These are phyloP conservation scores for Trichoderma brevicompactum DNA, from an alignment of 2,329 filamentous ascomycete species.

Conservation along the genomic window DNA sequence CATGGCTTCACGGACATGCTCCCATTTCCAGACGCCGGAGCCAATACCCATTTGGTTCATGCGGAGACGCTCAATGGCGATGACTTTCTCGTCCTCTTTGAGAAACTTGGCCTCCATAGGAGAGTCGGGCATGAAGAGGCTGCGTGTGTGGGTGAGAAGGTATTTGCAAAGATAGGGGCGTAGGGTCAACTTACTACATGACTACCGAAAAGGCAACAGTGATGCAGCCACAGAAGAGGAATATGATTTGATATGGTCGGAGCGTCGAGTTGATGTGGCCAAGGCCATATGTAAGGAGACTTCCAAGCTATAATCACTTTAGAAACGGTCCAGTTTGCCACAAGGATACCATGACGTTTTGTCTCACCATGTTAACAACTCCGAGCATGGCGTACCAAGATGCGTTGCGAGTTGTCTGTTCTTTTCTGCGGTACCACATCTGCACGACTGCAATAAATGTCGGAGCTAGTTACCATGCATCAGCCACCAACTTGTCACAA, in stretches of 20 bases:
- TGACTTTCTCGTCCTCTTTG: conserved; percentile 57
- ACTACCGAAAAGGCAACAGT: conserved; percentile 52
- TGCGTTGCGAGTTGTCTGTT: conserved; percentile 41
- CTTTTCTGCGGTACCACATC: conserved; percentile 44
- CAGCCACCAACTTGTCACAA: not conserved
- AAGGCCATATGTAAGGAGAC: conserved; percentile 40
- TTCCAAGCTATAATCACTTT: conserved; percentile 34
- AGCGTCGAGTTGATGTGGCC: conserved; percentile 40
- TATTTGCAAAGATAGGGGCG: conserved; percentile 31
- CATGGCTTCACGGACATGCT: conserved; percentile 47
- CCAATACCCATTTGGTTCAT: conserved; percentile 54
- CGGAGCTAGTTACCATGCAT: conserved; percentile 32
- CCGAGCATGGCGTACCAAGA: conserved; percentile 43
- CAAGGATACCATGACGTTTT: not conserved
- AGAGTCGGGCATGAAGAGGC: conserved; percentile 64
- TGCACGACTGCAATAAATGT: conserved; percentile 41
- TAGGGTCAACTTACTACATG: conserved; percentile 47
- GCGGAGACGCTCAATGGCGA: conserved; percentile 61
- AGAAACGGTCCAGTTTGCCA: not conserved
- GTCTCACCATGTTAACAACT: conserved; percentile 39
- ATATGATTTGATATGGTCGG: conserved; percentile 49
- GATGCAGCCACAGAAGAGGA: conserved; percentile 43
- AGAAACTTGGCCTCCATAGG: conserved; percentile 64
- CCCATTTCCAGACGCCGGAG: conserved; percentile 47
- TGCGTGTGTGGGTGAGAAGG: conserved; percentile 33